Base-by-base conservation (phyloP, 2,329 filamentous ascomycete species). In the Karstenula rhodostoma region DNA sequence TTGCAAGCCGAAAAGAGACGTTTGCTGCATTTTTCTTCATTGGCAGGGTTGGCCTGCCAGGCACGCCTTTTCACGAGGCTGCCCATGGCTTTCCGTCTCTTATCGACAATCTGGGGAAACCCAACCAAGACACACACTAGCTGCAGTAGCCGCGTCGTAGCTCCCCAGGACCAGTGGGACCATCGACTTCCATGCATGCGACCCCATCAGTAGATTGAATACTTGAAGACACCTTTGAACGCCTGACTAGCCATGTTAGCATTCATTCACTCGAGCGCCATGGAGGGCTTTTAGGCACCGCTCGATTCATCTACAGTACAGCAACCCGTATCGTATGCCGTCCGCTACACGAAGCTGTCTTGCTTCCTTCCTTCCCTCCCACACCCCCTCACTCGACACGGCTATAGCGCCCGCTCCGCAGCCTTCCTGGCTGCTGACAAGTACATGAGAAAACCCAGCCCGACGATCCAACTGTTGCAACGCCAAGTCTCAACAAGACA, bases 261-360 rank as follows among this genome's bases (percentile, higher is more conserved):
- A 27, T 12, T 44, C 10, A 27, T 12, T 44, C 17, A 29, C n/a
- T 40, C 32, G 13, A 25, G 32, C 27, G 51, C 17, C 32, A 19
- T 32, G 48, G 19, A 32, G 23, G 33, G 23, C 42, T 55, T 58
- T 53, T 56, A 58, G 59, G 61, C 55, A 57, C 48, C 25, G 33
- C 54, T 61, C 58, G 49, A 62, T 63, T 65, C 63, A 56, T 65
- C 57, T 65, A 65, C 60, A 63, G 52, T 65, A 65, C 60, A 63
- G 52, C 32, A 46, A 8, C 48, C 46, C 44, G 27, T 19, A 22
- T 44, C 49, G 22, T 22, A 22, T 53, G 10, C 10, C 40, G 7
- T 29, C 44, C 48, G 29, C 43, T 49, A 6, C 35, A 29, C 19
- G 9, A 19, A 46, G 23, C 40, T 27, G 1, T 46, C 42, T 32